A percentile compares a stretch with the other conserved stretches of the same genome.
Conservation (phyloP, 2,329 filamentous ascomycete genomes). For the Trichoderma atrobrunneum region DNA sequence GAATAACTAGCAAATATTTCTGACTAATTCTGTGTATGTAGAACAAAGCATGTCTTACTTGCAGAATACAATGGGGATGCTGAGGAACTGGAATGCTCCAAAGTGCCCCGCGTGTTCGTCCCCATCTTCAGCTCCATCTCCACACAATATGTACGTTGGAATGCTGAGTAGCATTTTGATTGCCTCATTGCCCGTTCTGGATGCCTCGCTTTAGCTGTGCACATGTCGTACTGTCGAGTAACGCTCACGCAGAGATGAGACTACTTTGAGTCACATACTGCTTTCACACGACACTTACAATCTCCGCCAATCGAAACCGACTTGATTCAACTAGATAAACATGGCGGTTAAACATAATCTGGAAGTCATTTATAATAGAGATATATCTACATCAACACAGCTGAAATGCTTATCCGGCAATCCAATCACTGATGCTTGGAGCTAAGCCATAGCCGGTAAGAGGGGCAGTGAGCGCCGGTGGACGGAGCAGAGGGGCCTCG, state of each 20-base stretch:
- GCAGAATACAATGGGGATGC: background rate
- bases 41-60: background rate
- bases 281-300: background rate
- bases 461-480: constrained; percentile 28
- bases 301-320: background rate
- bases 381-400: background rate
- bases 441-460: constrained; percentile 33
- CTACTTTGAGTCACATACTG: background rate
- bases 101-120: background rate
- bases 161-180: background rate
- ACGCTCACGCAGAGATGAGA: background rate
- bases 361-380: background rate
- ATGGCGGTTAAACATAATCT: background rate
- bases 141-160: background rate
- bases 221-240: background rate
- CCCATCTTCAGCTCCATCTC: background rate
- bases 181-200: background rate
- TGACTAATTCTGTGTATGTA: no score
- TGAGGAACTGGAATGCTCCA: background rate
- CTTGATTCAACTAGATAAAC: background rate
- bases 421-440: background rate
- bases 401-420: background rate
- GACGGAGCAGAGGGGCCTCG: constrained; percentile 16
- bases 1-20: no score
- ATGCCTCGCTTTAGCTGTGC: background rate